These are phyloP conservation scores for Chaetomium sp. DNA, from an alignment of 2,329 filamentous ascomycete species.

Conservation along the genomic window DNA sequence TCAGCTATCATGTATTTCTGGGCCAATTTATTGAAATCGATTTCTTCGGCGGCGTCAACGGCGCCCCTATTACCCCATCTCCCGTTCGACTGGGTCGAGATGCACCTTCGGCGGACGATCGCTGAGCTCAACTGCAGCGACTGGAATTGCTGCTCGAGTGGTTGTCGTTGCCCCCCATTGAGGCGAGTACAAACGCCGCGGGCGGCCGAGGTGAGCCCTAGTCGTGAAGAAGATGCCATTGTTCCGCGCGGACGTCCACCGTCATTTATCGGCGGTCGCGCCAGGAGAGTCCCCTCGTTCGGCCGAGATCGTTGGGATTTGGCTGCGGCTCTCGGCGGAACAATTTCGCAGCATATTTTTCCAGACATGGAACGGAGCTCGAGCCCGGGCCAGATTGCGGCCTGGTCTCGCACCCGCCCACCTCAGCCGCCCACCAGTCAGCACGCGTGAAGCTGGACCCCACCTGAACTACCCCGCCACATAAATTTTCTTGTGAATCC, in stretches of 20 bases:
- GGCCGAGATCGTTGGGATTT: constrained; percentile 15
- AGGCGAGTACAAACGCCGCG: constrained; percentile 27
- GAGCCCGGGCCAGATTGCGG: constrained; percentile 19
- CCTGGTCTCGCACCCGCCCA: neutral
- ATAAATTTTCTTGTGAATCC: constrained; percentile 34
- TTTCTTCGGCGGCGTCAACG: constrained; percentile 28
- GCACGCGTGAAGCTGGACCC: constrained; percentile 21
- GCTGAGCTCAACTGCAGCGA: constrained; percentile 26
- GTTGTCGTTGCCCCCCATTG: constrained; percentile 23
- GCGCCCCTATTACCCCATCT: neutral
- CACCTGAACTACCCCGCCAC: constrained; percentile 34
- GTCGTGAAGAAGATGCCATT: constrained; percentile 34
- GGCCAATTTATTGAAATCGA: constrained; percentile 37
- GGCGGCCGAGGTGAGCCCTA: constrained; percentile 32
- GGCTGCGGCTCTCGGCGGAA: constrained; percentile 24
- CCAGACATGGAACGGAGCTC: constrained; percentile 22
- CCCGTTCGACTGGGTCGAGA: constrained; percentile 28
- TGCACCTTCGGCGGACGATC: constrained; percentile 21
- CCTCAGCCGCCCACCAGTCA: neutral
- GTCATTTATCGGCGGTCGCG: constrained; percentile 29
- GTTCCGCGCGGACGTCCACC: constrained; percentile 29
- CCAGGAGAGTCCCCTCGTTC: constrained; percentile 18
- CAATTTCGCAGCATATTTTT: constrained; percentile 32
- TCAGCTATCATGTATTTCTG: constrained; percentile 35
- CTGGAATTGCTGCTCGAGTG: constrained; percentile 34